Conservation (phyloP, 1,284 basidiomycete genomes). For the Fomitopsis pinicola region DNA sequence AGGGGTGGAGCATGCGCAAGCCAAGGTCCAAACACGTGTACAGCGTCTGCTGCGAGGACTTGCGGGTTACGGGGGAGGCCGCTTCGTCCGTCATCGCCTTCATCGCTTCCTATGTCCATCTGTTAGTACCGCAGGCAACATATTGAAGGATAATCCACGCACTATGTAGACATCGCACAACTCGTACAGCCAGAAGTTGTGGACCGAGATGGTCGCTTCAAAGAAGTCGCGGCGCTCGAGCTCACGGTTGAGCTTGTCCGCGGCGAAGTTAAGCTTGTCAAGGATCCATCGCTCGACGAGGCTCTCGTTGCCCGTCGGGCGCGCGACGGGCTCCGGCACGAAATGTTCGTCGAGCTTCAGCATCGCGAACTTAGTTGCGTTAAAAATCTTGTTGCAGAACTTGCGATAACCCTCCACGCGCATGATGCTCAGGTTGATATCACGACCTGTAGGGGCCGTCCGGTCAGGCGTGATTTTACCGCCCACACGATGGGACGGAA, state of each 20-base stretch:
- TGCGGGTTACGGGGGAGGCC: conserved; percentile 56
- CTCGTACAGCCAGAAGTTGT: conserved; percentile 99
- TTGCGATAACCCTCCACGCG: conserved; percentile 99
- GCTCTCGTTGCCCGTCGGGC: conserved; percentile 87
- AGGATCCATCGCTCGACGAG: conserved; percentile 96
- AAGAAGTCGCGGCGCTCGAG: conserved; percentile 90
- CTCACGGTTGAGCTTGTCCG: conserved; percentile 72
- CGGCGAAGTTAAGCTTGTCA: conserved; percentile 88
- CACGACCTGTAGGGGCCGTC: conserved; percentile 56
- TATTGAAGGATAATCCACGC: not conserved
- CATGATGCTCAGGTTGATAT: conserved; percentile 94
- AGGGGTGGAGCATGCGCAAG: conserved; percentile 88
- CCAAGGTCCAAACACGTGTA: conserved; percentile 95
- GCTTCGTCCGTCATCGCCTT: conserved; percentile 91
- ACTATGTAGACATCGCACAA: conserved; percentile 98
- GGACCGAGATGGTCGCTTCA: conserved; percentile 78
- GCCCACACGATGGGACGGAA: not conserved
- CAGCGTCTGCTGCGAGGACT: conserved; percentile 92
- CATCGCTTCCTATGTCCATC: conserved; percentile 79
- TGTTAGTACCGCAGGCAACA: not conserved
- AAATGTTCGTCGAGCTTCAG: conserved; percentile 86
- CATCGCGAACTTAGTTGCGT: conserved; percentile 98
- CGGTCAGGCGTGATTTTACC: not conserved
- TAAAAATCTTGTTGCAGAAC: conserved; percentile 99
- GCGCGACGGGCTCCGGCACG: conserved; percentile 64